Evolutionary conservation across 768 basidiomycete genomes (phyloP).

Genomic region (Serendipita sp.): DNA sequence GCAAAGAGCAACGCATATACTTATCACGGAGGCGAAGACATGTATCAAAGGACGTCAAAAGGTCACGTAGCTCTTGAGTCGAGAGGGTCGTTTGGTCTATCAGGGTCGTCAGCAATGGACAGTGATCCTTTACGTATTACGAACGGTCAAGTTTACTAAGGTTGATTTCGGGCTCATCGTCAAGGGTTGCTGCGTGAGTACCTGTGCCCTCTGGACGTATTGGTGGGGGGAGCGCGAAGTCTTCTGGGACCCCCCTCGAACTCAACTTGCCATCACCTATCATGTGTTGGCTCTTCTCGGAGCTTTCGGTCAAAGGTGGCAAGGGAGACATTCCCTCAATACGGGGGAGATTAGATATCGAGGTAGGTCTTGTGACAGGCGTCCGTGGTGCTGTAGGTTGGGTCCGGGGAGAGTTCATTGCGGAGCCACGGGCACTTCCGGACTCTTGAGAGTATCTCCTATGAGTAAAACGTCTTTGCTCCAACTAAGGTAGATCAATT

Average conservation of each 20-base stretch:
- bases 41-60: conserved; percentile 59
- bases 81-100: conserved; percentile 7
- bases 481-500: neutral
- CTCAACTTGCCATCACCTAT: neutral
- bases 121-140: neutral
- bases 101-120: neutral
- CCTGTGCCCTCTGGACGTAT: neutral
- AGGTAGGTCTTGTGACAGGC: neutral
- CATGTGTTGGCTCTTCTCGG: too few species aligned
- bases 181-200: conserved; percentile 4
- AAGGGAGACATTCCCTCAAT: neutral
- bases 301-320: neutral
- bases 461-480: neutral
- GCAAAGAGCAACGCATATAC: conserved; percentile 77
- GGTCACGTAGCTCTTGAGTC: conserved; percentile 20
- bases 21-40: conserved; percentile 91
- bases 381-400: neutral
- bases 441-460: neutral
- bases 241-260: neutral
- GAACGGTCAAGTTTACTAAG: conserved; percentile 5
- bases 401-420: neutral
- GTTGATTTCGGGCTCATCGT: conserved; percentile 10
- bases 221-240: neutral
- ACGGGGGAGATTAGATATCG: neutral
- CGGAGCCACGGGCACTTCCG: neutral